Base-by-base conservation (phyloP, 108 stramenopile genomes). In the Epipyxis sp. region DNA sequence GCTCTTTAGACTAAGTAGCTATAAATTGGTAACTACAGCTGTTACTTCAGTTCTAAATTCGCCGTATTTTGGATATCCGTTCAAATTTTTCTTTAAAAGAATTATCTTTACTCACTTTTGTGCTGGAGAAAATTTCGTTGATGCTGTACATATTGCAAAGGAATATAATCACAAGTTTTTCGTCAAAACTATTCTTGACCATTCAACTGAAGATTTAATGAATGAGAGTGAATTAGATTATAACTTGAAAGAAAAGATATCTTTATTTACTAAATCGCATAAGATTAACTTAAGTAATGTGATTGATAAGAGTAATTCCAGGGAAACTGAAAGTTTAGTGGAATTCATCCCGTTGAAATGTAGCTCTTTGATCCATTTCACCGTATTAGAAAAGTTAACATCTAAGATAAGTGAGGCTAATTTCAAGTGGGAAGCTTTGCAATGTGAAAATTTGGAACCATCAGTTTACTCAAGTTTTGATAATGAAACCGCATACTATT, bases 301-400 rank as follows among this genome's bases (percentile, higher is more conserved):
- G 20, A 20, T 50, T 50, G 46, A 50, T 20, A n/a, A n/a, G n/a
- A n/a, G n/a, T n/a, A n/a, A n/a, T n/a, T n/a, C n/a, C n/a, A n/a
- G n/a, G n/a, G n/a, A n/a, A n/a, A n/a, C n/a, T n/a, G n/a, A n/a
- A n/a, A n/a, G n/a, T n/a, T n/a, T n/a, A n/a, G n/a, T n/a, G n/a
- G n/a, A n/a, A n/a, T 65, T 65, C 61, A 6, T 65, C 6, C 61
- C 61, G 3, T 32, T 65, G 25, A 65, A 65, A 37, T 65, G 61
- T 37, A 35, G 30, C 6, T 29, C 61, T 10, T 37, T 65, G 61
- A 10, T 65, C 6, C 61, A 29, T 37, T 10, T 10, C 25, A 3
- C 20, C 6, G 35, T 10, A 6, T 37, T 65, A 32, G 61, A 65
- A 32, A 65, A 3, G 3, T 37, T 65, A 37, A 65, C 61, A 3